Conservation (phyloP, 345 rosid genomes). For the Erucastrum elatum region DNA sequence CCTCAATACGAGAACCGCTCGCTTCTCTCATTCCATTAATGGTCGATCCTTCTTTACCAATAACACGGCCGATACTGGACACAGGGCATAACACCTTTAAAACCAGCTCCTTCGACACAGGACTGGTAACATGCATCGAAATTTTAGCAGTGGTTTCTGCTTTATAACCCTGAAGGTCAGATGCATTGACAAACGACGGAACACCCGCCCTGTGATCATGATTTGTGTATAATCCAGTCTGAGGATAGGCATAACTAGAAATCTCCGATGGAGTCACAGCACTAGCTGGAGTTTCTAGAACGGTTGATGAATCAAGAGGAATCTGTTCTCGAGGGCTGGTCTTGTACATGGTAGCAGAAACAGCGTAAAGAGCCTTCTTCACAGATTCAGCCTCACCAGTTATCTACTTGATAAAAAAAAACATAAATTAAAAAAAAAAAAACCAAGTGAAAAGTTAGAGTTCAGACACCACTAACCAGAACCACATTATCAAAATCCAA, state of each 20-base stretch:
- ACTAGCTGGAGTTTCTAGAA: neutral
- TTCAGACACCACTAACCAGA: neutral
- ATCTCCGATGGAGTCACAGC: neutral
- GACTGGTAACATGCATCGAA: neutral
- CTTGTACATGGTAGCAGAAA: neutral
- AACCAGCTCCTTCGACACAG: slow-evolving; percentile 5
- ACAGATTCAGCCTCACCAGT: neutral
- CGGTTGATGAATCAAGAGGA: neutral
- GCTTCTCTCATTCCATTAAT: neutral
- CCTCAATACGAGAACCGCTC: slow-evolving; percentile 1
- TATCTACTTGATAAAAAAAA: neutral
- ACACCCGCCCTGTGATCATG: neutral
- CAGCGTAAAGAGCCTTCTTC: neutral
- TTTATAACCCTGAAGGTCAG: neutral
- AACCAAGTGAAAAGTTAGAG: neutral
- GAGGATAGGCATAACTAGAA: neutral
- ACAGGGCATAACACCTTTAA: neutral
- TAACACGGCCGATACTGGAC: slow-evolving; percentile 5
- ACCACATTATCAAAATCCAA: neutral
- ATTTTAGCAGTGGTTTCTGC: neutral
- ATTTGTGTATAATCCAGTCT: neutral
- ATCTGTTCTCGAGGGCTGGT: neutral
- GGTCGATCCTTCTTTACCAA: neutral
- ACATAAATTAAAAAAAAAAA: neutral
- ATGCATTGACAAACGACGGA: neutral